These are phyloP conservation scores for Clavaria fumosa DNA, from an alignment of 768 basidiomycete genomes.

Conservation along the genomic window DNA sequence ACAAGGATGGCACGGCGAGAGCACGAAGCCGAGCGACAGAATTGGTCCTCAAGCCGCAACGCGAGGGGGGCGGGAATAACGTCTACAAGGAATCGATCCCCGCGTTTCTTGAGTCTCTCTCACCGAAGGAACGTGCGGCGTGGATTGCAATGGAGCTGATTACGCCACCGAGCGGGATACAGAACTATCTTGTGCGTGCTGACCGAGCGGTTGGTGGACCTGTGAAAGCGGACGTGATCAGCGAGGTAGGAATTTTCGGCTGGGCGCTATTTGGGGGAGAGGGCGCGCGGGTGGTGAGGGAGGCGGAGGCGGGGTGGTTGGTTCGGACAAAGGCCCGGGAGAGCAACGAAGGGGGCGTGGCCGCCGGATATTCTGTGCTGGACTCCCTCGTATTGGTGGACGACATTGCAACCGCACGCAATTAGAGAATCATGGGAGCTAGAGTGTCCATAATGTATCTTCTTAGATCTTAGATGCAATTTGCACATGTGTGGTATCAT, in stretches of 20 bases:
- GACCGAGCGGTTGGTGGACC: conserved; percentile 27
- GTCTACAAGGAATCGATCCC: conserved; percentile 79
- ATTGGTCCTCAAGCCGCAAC: conserved; percentile 88
- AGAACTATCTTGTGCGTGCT: conserved; percentile 67
- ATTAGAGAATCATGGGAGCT: too few species aligned
- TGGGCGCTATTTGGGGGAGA: conserved; percentile 58
- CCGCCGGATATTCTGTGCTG: conserved; percentile 64
- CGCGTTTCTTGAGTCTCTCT: conserved; percentile 50
- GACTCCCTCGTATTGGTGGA: conserved; percentile 52
- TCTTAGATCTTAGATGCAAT: too few species aligned
- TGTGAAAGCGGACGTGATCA: conserved; percentile 56
- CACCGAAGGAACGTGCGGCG: conserved; percentile 47
- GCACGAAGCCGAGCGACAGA: conserved; percentile 34
- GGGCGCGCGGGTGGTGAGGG: conserved; percentile 29
- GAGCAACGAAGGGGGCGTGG: conserved; percentile 84
- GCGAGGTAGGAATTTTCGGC: conserved; percentile 88
- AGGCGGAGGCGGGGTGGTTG: conserved; percentile 66
- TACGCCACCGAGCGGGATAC: conserved; percentile 46
- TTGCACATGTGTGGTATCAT: too few species aligned
- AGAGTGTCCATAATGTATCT: too few species aligned
- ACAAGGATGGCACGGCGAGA: conserved; percentile 25
- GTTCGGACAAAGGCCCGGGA: conserved; percentile 82
- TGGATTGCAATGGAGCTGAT: conserved; percentile 98
- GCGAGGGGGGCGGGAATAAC: conserved; percentile 98
- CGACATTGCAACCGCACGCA: too few species aligned